Evolutionary conservation across 2,329 filamentous ascomycete species (phyloP).

Genomic region (Hymenoscyphus linearis): DNA sequence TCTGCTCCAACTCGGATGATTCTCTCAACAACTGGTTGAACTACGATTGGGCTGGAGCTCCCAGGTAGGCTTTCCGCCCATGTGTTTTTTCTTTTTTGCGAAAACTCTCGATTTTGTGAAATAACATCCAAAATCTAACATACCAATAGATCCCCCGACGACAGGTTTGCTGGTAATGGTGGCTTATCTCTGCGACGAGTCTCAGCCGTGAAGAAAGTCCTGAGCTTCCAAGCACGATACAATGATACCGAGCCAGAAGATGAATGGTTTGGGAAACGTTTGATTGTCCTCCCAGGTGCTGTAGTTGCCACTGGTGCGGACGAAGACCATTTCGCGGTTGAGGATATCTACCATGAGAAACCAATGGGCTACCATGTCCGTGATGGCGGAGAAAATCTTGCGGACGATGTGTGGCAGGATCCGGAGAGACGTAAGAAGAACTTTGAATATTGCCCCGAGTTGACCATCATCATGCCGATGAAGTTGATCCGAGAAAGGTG

Average conservation of each 20-base stretch:
- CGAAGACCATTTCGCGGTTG: conserved; percentile 43
- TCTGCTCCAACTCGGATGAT: conserved; percentile 48
- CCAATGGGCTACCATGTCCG: conserved; percentile 52
- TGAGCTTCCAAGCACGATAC: conserved; percentile 44
- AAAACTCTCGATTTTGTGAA: not conserved
- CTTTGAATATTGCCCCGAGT: conserved; percentile 51
- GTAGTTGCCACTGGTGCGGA: conserved; percentile 38
- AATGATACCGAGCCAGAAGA: conserved; percentile 49
- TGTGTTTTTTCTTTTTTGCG: not conserved
- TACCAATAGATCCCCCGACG: conserved; percentile 33
- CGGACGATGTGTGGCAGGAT: conserved; percentile 44
- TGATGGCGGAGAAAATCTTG: conserved; percentile 38
- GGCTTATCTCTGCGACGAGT: conserved; percentile 50
- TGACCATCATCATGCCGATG: conserved; percentile 52
- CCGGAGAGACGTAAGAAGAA: conserved; percentile 40
- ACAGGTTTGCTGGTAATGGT: conserved; percentile 47
- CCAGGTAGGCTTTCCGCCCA: conserved; percentile 36
- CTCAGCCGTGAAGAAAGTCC: conserved; percentile 43
- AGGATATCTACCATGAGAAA: conserved; percentile 43
- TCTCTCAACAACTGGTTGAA: conserved; percentile 49
- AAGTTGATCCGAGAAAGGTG: conserved; percentile 47
- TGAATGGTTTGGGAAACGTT: conserved; percentile 48
- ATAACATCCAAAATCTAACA: not conserved
- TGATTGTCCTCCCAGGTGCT: conserved; percentile 43
- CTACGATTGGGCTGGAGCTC: conserved; percentile 51